Percentiles rank a stretch among this genome's conserved stretches.
phyloP scores from a whole-genome alignment of 768 basidiomycete genomes.

The Panaeolus cyanescens region DNA sequence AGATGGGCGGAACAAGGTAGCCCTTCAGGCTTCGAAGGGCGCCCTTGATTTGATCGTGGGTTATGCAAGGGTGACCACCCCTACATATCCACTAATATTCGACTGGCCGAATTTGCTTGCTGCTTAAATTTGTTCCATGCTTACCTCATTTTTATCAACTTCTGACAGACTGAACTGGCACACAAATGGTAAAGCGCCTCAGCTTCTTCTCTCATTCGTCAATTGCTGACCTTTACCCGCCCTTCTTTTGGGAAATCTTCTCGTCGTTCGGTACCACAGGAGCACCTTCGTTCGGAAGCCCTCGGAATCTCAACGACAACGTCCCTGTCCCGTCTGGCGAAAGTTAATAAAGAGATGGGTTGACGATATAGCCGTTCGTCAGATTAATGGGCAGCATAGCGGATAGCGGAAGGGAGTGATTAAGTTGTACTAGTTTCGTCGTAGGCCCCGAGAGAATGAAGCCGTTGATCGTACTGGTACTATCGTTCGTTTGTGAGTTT shows the following conservation, averaged over 20 bases:
- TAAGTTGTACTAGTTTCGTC: neutral
- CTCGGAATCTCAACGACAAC: slow-evolving; percentile 12
- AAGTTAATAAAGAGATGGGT: slow-evolving; percentile 5
- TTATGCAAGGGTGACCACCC: too few relatives aligned
- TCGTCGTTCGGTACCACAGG: slow-evolving; percentile 3
- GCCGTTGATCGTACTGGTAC: slow-evolving; percentile 1
- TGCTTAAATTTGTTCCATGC: too few relatives aligned
- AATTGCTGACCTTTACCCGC: neutral
- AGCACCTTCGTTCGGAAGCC: slow-evolving; percentile 13
- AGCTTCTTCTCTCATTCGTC: neutral
- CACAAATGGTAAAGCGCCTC: slow-evolving; percentile 6
- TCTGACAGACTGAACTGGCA: slow-evolving; percentile 7
- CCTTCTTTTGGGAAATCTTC: slow-evolving; percentile 5
- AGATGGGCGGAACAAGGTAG: too few relatives aligned
- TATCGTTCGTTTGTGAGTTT: neutral
- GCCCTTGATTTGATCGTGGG: too few relatives aligned
- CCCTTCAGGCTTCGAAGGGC: too few relatives aligned
- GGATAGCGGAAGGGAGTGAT: slow-evolving; percentile 19
- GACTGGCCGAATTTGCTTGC: too few relatives aligned
- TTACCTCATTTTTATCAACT: slow-evolving; percentile 2
- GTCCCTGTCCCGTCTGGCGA: slow-evolving; percentile 15
- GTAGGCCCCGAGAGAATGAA: slow-evolving; percentile 7
- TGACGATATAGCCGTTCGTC: slow-evolving; percentile 11
- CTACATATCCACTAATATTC: too few relatives aligned
- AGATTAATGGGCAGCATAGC: slow-evolving; percentile 20